Evolutionary conservation across 225 moss, liverwort and hornwort species (phyloP).

Genomic region (Marchantia paleacea): DNA sequence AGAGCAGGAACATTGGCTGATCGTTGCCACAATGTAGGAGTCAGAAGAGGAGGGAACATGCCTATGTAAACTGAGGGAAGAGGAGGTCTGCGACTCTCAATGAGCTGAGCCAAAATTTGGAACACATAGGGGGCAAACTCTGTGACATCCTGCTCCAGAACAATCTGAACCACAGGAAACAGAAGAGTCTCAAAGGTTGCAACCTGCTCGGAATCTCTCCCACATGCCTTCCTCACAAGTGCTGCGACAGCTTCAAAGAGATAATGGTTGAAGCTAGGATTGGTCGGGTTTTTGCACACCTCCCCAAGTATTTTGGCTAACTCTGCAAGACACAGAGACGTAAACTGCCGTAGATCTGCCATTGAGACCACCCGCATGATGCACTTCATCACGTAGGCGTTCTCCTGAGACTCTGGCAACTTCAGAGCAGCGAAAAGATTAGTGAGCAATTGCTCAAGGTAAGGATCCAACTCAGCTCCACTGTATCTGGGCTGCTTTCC

Average conservation of each 20-base stretch:
- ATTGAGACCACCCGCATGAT: slow-evolving; percentile 94
- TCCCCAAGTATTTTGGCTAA: slow-evolving; percentile 69
- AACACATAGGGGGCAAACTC: slow-evolving; percentile 96
- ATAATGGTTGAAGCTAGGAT: slow-evolving; percentile 98
- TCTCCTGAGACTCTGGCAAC: slow-evolving; percentile 94
- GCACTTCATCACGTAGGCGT: slow-evolving; percentile 97
- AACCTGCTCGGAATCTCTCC: slow-evolving; percentile 65
- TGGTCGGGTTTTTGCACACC: slow-evolving; percentile 93
- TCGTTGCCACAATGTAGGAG: slow-evolving; percentile 70
- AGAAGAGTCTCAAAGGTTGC: slow-evolving; percentile 66
- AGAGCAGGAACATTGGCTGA: slow-evolving; percentile 97
- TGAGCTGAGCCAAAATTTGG: slow-evolving; percentile 87
- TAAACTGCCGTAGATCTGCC: slow-evolving; percentile 71
- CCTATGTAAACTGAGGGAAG: slow-evolving; percentile 63
- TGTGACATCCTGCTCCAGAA: slow-evolving; percentile 76
- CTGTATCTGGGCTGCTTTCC: slow-evolving; percentile 65
- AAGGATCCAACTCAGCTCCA: slow-evolving; percentile 58
- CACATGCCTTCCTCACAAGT: slow-evolving; percentile 76
- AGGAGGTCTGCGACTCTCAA: slow-evolving; percentile 76
- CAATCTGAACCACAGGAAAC: slow-evolving; percentile 74
- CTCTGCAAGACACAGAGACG: slow-evolving; percentile 69
- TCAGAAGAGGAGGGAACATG: slow-evolving; percentile 69
- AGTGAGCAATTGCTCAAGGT: slow-evolving; percentile 68
- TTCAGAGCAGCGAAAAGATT: slow-evolving; percentile 89
- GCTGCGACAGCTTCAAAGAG: slow-evolving; percentile 98